Evolutionary conservation across 306 rosid genomes (phyloP), one percentile per base, ranked within the genome.

Genomic region (Luffa aegyptiaca): DNA sequence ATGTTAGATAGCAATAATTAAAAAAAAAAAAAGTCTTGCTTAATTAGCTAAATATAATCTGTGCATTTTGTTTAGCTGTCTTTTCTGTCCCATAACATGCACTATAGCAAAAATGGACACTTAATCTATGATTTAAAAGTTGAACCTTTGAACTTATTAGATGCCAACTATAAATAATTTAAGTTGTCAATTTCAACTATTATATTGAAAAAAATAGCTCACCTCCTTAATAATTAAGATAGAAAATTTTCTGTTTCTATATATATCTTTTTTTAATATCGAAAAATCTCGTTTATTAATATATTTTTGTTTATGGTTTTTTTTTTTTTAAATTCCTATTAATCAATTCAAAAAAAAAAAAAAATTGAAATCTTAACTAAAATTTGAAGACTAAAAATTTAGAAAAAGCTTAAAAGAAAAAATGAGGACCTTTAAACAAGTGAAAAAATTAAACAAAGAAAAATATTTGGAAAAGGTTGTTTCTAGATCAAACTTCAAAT

Each of bases 161-260:
- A 73, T 73, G 61, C 61, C 61, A 73, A 49, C 78, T 26, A 73
- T 73, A 33, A 21, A 73, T 72, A 31, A 73, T 73, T 49, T 9
- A 73, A 49, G 45, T 73, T 48, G 78, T 73, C 78, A 49, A 73
- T 73, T 73, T 73, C 78, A 49, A 73, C 78, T 73, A 48, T 73
- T 73, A 14, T 14, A 16, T 73, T 49, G 78, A 73, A 33, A 73
- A 69, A 73, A 73, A 31, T 73, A 73, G 78, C 61, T 33, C 78
- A 48, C 14, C 78, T 73, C 6, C 61, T 48, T 31, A 73, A 73
- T 73, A 10, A 73, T 73, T 73, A 73, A 3, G 11, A 46, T 69
- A 18, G 14, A 21, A 39, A 39, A 0, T 5, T 41, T 18, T 1
- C 0, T 65, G 6, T 65, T 65, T 20, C 33, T 18, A 58, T 58